Conservation (phyloP, 768 basidiomycete species). For the Boletus rubescentipes region DNA sequence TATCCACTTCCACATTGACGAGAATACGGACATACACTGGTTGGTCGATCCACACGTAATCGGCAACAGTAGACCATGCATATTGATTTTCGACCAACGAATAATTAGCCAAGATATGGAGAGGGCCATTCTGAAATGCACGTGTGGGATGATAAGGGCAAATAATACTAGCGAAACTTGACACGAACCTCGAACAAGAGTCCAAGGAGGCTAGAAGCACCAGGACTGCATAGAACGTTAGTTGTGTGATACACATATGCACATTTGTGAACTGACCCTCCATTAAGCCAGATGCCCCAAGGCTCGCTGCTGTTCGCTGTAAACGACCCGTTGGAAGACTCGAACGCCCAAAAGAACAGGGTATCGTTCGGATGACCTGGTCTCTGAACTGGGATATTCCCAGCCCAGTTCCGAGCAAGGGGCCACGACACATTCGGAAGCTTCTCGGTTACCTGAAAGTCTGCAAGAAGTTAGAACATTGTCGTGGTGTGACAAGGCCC, state of each 20-base stretch:
- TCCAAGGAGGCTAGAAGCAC: conserved; percentile 65
- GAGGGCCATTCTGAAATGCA: conserved; percentile 58
- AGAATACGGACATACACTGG: conserved; percentile 43
- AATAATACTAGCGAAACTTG: neutral
- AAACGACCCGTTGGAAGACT: conserved; percentile 54
- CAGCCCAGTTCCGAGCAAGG: conserved; percentile 52
- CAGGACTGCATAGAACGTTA: conserved; percentile 42
- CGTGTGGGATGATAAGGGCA: neutral
- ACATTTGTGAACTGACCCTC: conserved; percentile 46
- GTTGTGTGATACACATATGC: neutral
- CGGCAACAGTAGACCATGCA: conserved; percentile 54
- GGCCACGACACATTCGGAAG: conserved; percentile 61
- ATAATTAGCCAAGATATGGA: conserved; percentile 52
- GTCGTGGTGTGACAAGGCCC: neutral
- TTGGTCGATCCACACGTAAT: conserved; percentile 69
- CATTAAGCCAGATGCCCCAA: conserved; percentile 74
- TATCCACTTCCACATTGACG: too few species aligned
- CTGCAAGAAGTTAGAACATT: conserved; percentile 36
- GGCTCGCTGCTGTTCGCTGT: conserved; percentile 46
- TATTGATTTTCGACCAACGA: conserved; percentile 47
- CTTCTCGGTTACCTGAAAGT: conserved; percentile 53
- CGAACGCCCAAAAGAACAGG: conserved; percentile 64
- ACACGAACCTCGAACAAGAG: conserved; percentile 56
- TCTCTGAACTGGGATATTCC: conserved; percentile 61
- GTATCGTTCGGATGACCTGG: conserved; percentile 60